Conservation (phyloP, 208 protist genomes). For the Trypanosoma congolense region DNA sequence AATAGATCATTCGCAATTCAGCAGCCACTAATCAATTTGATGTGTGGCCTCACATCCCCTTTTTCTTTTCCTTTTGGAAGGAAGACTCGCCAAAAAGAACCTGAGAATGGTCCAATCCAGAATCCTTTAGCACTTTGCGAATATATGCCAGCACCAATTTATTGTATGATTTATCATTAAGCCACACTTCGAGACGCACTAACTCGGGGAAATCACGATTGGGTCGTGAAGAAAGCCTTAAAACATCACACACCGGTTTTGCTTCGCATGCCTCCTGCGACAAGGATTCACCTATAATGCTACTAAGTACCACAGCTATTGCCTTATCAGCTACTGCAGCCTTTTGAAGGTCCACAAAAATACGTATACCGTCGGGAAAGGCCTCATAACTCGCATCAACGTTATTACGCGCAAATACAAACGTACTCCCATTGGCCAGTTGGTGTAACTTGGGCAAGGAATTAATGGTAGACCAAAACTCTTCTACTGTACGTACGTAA, state of each 20-base stretch:
- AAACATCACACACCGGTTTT: slow-evolving; percentile 75
- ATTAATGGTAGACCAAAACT: slow-evolving; percentile 88
- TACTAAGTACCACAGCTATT: slow-evolving; percentile 61
- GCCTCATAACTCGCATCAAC: slow-evolving; percentile 84
- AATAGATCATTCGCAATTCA: too few relatives aligned
- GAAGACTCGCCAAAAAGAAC: slow-evolving; percentile 57
- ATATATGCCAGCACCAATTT: slow-evolving; percentile 47
- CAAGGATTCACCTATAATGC: slow-evolving; percentile 70
- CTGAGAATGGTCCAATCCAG: slow-evolving; percentile 33
- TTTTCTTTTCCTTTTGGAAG: slow-evolving; percentile 53
- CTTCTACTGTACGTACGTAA: slow-evolving; percentile 80
- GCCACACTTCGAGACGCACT: slow-evolving; percentile 83
- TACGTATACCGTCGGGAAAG: slow-evolving; percentile 77
- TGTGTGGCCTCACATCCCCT: slow-evolving; percentile 1
- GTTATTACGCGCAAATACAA: slow-evolving; percentile 80
- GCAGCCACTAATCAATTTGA: too few relatives aligned
- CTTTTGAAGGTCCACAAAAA: slow-evolving; percentile 69
- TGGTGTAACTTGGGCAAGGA: slow-evolving; percentile 81
- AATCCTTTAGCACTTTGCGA: slow-evolving; percentile 38
- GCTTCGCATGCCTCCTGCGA: slow-evolving; percentile 46
- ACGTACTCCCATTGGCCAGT: slow-evolving; percentile 69
- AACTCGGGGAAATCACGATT: slow-evolving; percentile 59
- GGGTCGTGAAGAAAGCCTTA: slow-evolving; percentile 66
- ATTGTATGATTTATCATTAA: slow-evolving; percentile 64
- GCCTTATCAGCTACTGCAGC: slow-evolving; percentile 55